Conservation (phyloP, 2,329 filamentous ascomycete genomes). For the Curvularia spicifera region DNA sequence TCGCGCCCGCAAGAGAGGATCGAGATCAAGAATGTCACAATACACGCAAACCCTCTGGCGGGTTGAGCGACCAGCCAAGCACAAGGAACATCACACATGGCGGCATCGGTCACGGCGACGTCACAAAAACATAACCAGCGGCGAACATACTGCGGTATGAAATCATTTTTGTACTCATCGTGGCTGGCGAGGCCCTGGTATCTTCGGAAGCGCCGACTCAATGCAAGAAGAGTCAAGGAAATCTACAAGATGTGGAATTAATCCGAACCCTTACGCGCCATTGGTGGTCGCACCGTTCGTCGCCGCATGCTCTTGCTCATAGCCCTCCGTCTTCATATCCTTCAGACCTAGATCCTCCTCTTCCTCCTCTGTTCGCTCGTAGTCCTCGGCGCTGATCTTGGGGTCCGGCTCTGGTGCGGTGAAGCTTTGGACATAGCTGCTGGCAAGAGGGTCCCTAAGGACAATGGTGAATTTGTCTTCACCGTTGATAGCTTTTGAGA, state of each 20-base stretch:
- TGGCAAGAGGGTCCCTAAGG: conserved; percentile 85
- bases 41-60: conserved; percentile 82
- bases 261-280: conserved; percentile 16
- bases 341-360: conserved; percentile 89
- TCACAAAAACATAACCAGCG: conserved; percentile 5
- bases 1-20: conserved; percentile 71
- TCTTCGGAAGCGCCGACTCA: conserved; percentile 39
- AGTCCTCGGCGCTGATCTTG: conserved; percentile 81
- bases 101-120: background rate
- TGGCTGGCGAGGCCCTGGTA: conserved; percentile 48
- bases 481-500: conserved; percentile 80
- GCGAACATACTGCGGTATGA: background rate
- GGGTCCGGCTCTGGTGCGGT: conserved; percentile 80
- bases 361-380: conserved; percentile 86
- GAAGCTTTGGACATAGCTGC: conserved; percentile 92
- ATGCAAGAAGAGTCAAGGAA: conserved; percentile 32
- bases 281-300: conserved; percentile 33
- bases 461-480: conserved; percentile 81
- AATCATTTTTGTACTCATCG: conserved; percentile 24
- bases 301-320: conserved; percentile 62
- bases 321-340: conserved; percentile 93
- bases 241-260: conserved; percentile 18
- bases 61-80: conserved; percentile 32
- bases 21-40: conserved; percentile 70
- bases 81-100: background rate